Evolutionary conservation across 192 early-diverging fungal genomes (phyloP).

Genomic region (Glomus cerebriforme): DNA sequence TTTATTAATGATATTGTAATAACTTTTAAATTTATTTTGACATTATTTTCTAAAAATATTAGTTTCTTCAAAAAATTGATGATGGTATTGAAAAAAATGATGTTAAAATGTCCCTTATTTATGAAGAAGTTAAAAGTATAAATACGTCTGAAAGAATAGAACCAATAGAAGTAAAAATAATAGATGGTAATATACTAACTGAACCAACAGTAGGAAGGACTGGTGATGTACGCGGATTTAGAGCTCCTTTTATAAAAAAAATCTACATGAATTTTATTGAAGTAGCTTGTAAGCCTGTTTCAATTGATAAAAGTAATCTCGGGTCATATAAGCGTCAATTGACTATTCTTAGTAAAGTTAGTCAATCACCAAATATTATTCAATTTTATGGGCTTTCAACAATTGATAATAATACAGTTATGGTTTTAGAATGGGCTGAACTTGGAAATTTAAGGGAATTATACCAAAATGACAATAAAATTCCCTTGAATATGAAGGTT

Average conservation of each 20-base stretch:
- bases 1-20: no score
- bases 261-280: neutral
- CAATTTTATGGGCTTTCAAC: constrained; percentile 17
- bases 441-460: constrained; percentile 1
- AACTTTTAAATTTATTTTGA: no score
- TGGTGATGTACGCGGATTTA: neutral
- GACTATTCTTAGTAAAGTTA: neutral
- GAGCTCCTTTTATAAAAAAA: neutral
- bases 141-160: neutral
- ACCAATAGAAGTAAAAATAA: neutral
- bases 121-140: neutral
- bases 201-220: neutral
- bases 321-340: neutral
- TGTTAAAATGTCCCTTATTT: no score
- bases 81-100: neutral
- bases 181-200: neutral
- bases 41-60: no score
- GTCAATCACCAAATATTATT: constrained; percentile 12
- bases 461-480: neutral
- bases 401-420: neutral
- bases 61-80: neutral
- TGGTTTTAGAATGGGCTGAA: constrained; percentile 29
- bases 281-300: constrained; percentile 16
- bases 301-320: neutral
- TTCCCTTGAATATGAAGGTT: constrained; percentile 1